Base-by-base conservation (phyloP, 2,329 filamentous ascomycete genomes). In the Pseudopithomyces chartarum region DNA sequence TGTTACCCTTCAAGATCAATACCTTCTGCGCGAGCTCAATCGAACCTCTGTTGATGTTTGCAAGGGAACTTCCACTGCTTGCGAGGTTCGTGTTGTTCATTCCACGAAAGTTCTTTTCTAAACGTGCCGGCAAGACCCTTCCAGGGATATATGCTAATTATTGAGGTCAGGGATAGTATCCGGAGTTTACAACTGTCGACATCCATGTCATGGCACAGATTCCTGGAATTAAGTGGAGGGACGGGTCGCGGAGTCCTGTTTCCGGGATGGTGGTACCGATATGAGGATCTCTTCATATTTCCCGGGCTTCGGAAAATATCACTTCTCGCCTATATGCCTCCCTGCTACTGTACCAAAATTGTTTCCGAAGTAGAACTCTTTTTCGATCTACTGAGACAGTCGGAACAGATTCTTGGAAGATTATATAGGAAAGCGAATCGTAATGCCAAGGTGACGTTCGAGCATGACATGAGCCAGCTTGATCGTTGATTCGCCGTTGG, bases 1-100 rank as follows among this genome's bases (percentile, higher is more conserved):
- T 57, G n/a, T 38, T 60, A 22, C 58, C 55, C 13, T 46, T 51
- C 29, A 38, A 22, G n/a, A 32, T 39, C 19, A 52, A 46, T 22
- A 26, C 34, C 2, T 46, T 56, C 40, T 11, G 29, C n/a, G 29
- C 49, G 13, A 12, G 26, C 42, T 34, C 7, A 3, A n/a, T 26
- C 8, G 15, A 15, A 23, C 8, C 10, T 13, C 15, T 29, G 29
- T 11, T 3, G n/a, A 23, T 3, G 2, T 54, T 17, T 26, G 13
- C 34, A 8, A 12, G 11, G n/a, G 2, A 13, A 20, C 12, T 46
- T 8, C 29, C 44, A n/a, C 6, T 34, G 6, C 29, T 32, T 36
- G 44, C 44, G 15, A 17, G 26, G 44, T 32, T 34, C 6, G 34
- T 38, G n/a, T n/a, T n/a, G n/a, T n/a, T n/a, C n/a, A n/a, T n/a